Conservation (phyloP, 345 rosid genomes). For the Pistacia vera region DNA sequence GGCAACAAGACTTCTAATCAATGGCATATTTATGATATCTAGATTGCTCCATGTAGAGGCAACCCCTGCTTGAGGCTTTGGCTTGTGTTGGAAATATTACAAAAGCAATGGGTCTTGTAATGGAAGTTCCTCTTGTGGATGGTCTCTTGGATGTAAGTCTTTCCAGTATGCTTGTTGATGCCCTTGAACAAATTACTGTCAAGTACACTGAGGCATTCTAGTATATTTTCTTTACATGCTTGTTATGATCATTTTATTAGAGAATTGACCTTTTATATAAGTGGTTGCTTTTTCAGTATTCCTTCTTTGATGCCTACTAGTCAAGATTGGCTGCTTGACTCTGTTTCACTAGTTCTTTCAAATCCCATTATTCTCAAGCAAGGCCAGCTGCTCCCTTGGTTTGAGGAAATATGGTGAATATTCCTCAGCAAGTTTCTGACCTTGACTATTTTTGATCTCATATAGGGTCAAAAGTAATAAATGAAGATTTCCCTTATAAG, state of each 20-base stretch:
- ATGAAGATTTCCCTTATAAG: too few relatives aligned
- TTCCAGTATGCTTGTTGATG: constrained; percentile 80
- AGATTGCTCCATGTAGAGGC: constrained; percentile 99
- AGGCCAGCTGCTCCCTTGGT: constrained; percentile 56
- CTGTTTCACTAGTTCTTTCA: constrained; percentile 83
- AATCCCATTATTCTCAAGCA: constrained; percentile 67
- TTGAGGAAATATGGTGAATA: constrained; percentile 56
- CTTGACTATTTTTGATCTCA: too few relatives aligned
- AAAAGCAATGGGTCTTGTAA: constrained; percentile 83
- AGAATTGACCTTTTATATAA: not conserved
- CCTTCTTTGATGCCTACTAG: constrained; percentile 82
- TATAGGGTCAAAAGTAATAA: too few relatives aligned
- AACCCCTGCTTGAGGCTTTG: constrained; percentile 93
- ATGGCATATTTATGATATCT: constrained; percentile 28
- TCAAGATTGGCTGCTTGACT: constrained; percentile 82
- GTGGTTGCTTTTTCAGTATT: constrained; percentile 58
- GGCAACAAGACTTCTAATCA: constrained; percentile 11
- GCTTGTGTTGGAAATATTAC: constrained; percentile 98
- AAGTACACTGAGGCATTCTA: constrained; percentile 45
- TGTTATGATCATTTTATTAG: constrained; percentile 7
- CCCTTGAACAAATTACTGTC: constrained; percentile 82
- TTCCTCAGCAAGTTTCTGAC: constrained; percentile 67
- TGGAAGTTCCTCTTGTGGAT: constrained; percentile 76
- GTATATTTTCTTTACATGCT: constrained; percentile 11
- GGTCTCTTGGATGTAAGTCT: constrained; percentile 89